Evolutionary conservation across 495 filamentous ascomycete genomes (phyloP).

Genomic region (Penicillium argentinense): DNA sequence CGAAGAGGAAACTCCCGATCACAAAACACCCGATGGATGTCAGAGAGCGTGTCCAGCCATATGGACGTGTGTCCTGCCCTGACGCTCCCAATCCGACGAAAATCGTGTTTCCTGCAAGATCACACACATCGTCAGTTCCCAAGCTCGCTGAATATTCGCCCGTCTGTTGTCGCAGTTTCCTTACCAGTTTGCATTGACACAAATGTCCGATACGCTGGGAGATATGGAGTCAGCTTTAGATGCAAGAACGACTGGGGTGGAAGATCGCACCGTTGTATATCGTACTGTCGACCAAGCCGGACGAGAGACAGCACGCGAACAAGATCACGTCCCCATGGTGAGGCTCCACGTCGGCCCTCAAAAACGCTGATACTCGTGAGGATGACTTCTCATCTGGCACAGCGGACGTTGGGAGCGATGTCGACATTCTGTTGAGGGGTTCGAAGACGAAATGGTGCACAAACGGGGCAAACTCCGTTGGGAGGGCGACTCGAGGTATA

Average conservation of each 20-base stretch:
- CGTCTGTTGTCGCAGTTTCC: neutral
- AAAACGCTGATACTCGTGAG: constrained; percentile 13
- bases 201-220: constrained; percentile 51
- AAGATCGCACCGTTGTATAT: constrained; percentile 42
- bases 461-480: neutral
- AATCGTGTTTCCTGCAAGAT: constrained; percentile 54
- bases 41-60: constrained; percentile 59
- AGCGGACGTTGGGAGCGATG: neutral
- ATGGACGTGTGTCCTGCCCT: constrained; percentile 47
- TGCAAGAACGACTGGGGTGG: neutral
- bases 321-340: constrained; percentile 42
- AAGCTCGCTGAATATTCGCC: no score
- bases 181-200: constrained; percentile 57
- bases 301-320: constrained; percentile 48
- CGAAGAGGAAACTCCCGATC: constrained; percentile 49
- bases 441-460: neutral
- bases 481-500: neutral
- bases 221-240: constrained; percentile 4
- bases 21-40: constrained; percentile 54
- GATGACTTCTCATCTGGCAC: constrained; percentile 9
- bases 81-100: constrained; percentile 61
- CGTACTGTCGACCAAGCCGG: constrained; percentile 52
- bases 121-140: neutral
- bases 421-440: no score
- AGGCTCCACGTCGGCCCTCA: constrained; percentile 36